Evolutionary conservation across 441 rosid genomes (phyloP).

Genomic region (Populus hybrid): DNA sequence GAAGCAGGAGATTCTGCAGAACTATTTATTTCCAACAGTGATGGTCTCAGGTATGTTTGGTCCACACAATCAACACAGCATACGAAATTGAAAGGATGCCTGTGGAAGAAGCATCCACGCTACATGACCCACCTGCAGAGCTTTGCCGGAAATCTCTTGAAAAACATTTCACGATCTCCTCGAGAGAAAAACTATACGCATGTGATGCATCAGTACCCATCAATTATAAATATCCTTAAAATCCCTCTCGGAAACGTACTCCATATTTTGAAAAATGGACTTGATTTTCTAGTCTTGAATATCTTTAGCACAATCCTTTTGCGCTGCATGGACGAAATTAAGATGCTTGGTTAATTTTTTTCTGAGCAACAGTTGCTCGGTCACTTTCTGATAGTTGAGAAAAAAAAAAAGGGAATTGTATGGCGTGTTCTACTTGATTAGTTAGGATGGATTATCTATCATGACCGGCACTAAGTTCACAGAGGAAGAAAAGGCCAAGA

Average conservation of each 20-base stretch:
- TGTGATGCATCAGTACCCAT: background rate
- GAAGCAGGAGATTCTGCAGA: background rate
- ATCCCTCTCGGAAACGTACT: too few relatives aligned
- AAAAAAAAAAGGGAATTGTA: background rate
- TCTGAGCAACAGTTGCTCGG: background rate
- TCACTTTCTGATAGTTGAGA: background rate
- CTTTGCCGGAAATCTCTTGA: background rate
- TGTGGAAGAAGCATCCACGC: slow-evolving; percentile 10
- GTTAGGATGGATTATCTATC: background rate
- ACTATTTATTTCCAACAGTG: background rate
- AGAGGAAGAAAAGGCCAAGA: background rate
- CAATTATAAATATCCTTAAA: too few relatives aligned
- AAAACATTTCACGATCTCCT: background rate
- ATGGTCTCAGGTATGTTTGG: background rate
- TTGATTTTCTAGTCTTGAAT: too few relatives aligned
- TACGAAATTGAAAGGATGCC: background rate
- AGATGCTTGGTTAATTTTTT: background rate
- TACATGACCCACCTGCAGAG: background rate
- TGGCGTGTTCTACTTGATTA: background rate
- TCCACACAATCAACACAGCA: background rate
- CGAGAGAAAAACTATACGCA: background rate
- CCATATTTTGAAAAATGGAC: too few relatives aligned
- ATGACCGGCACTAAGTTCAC: background rate
- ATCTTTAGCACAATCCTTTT: too few relatives aligned
- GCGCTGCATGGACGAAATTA: background rate